Percentiles rank a stretch among this genome's conserved stretches.
phyloP scores from a whole-genome alignment of 2,329 filamentous ascomycete species.

The Diaporthe eres region DNA sequence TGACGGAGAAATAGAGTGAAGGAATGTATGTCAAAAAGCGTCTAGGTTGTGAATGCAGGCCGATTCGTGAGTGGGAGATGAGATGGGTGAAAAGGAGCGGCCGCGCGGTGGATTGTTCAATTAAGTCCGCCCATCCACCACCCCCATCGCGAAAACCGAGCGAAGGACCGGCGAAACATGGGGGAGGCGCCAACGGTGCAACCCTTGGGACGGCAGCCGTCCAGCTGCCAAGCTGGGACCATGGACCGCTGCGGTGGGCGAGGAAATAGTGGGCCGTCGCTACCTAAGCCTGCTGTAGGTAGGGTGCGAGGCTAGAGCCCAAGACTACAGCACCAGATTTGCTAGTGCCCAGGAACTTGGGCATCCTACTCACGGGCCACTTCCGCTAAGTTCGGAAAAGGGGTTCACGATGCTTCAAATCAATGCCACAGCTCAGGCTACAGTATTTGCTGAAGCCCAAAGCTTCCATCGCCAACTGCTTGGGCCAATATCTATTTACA shows the following conservation, averaged over 20 bases:
- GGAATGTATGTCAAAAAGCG: neutral
- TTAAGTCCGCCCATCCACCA: neutral
- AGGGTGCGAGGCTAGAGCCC: neutral
- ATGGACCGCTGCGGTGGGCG: conserved; percentile 2
- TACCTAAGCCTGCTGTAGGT: neutral
- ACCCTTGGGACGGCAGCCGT: conserved; percentile 5
- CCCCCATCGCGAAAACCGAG: conserved; percentile 9
- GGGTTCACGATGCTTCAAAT: neutral
- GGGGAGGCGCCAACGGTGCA: neutral
- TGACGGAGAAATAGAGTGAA: conserved; percentile 3
- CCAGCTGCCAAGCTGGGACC: neutral
- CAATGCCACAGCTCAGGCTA: neutral
- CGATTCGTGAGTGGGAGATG: conserved; percentile 1
- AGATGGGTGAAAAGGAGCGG: conserved; percentile 16
- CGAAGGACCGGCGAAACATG: conserved; percentile 16
- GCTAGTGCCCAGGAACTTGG: neutral
- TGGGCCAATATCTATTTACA: neutral
- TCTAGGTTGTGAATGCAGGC: conserved; percentile 8
- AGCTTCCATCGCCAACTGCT: neutral
- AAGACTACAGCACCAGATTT: neutral
- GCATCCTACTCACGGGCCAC: conserved; percentile 22
- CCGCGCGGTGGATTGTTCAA: conserved; percentile 10
- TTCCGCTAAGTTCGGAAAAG: conserved; percentile 12
- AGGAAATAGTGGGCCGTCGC: neutral
- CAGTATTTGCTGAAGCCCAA: neutral